Evolutionary conservation across 2,329 filamentous ascomycete species (phyloP).

Genomic region (Calonectria henricotiae): DNA sequence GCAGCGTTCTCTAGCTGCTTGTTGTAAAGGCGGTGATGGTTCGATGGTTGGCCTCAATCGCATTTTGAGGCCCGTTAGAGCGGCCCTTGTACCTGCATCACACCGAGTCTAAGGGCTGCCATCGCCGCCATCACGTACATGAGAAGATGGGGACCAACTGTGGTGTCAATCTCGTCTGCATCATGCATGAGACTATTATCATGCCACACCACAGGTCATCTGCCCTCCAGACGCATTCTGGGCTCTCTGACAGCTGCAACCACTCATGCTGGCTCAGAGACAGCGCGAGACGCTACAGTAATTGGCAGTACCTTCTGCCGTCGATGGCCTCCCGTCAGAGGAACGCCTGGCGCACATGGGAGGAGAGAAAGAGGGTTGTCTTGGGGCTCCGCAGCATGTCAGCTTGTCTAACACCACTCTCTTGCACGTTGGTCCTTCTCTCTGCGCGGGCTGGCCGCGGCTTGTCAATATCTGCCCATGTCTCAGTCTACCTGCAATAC

Average conservation of each 20-base stretch:
- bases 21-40: slow-evolving; percentile 7
- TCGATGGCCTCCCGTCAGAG: neutral
- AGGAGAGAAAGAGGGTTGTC: neutral
- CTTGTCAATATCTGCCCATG: slow-evolving; percentile 15
- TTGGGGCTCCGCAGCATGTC: neutral
- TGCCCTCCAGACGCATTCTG: slow-evolving; percentile 11
- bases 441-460: neutral
- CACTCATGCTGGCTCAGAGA: slow-evolving; percentile 15
- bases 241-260: slow-evolving; percentile 23
- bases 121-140: slow-evolving; percentile 31
- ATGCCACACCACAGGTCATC: slow-evolving; percentile 22
- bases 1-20: slow-evolving; percentile 1
- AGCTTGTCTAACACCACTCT: slow-evolving; percentile 7
- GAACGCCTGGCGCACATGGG: slow-evolving; percentile 9
- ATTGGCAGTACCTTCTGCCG: slow-evolving; percentile 5
- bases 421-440: slow-evolving; percentile 7
- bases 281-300: slow-evolving; percentile 9
- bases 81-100: slow-evolving; percentile 31
- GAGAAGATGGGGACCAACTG: slow-evolving; percentile 23
- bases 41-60: slow-evolving; percentile 19
- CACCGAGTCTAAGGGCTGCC: slow-evolving; percentile 9
- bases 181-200: slow-evolving; percentile 39
- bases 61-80: slow-evolving; percentile 15
- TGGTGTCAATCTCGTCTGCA: slow-evolving; percentile 37
- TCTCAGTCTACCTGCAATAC: neutral